These are phyloP conservation scores for Bruguiera gymnorhiza DNA, from an alignment of 345 rosid genomes.

Conservation along the genomic window DNA sequence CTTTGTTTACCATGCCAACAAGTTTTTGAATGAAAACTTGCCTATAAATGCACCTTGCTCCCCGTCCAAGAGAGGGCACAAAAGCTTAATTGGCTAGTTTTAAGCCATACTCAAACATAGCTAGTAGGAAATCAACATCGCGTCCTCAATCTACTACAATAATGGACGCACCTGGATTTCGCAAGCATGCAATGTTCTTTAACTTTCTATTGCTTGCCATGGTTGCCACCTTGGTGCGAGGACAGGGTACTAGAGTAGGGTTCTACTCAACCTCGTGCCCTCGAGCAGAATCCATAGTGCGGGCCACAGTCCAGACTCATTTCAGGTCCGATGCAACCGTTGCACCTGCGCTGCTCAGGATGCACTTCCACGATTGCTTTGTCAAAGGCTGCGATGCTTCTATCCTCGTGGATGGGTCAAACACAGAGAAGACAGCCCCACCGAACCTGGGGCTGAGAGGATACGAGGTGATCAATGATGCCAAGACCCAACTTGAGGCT, in stretches of 20 bases:
- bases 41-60: too few relatives aligned
- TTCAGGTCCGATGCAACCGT: constrained; percentile 26
- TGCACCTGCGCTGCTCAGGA: constrained; percentile 49
- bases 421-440: constrained; percentile 40
- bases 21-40: too few relatives aligned
- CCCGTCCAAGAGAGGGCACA: too few relatives aligned
- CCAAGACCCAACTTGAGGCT: constrained; percentile 48
- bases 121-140: too few relatives aligned
- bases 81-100: too few relatives aligned
- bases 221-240: background rate
- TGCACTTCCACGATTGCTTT: constrained; percentile 56
- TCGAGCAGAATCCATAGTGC: constrained; percentile 16
- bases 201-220: background rate
- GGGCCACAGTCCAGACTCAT: constrained; percentile 7
- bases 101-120: too few relatives aligned
- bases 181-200: background rate
- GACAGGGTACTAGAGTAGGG: constrained; percentile 15
- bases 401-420: constrained; percentile 39
- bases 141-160: too few relatives aligned
- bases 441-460: constrained; percentile 35
- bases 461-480: constrained; percentile 49
- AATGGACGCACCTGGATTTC: background rate
- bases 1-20: too few relatives aligned
- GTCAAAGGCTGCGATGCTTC: constrained; percentile 58
- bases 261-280: constrained; percentile 15